Percentiles rank a stretch among this genome's conserved stretches.
Evolutionary conservation across 305 asterid genomes (phyloP).

Genomic region (Fraxinus paxiana): DNA sequence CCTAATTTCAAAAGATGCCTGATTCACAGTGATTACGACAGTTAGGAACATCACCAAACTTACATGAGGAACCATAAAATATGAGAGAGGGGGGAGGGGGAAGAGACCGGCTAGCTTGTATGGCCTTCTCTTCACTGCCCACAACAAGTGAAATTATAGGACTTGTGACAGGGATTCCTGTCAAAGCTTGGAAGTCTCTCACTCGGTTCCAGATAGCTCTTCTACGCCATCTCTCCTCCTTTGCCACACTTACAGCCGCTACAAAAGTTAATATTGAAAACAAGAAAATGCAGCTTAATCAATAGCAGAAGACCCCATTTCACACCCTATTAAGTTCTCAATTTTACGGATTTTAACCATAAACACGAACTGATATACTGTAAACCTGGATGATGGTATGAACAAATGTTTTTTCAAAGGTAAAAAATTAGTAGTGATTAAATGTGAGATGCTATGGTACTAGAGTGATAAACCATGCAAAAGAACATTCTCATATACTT

Average conservation of each 20-base stretch:
- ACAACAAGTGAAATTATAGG: slow-evolving; percentile 83
- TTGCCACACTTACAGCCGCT: slow-evolving; percentile 85
- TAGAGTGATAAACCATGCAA: slow-evolving; percentile 19
- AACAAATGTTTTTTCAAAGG: not conserved
- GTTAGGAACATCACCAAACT: slow-evolving; percentile 13
- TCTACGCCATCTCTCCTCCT: slow-evolving; percentile 87
- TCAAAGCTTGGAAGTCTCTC: slow-evolving; percentile 63
- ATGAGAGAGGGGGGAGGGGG: not conserved
- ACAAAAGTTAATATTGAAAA: slow-evolving; percentile 29
- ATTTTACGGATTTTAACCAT: not conserved
- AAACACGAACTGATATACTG: not conserved
- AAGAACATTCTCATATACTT: not conserved
- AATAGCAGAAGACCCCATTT: not conserved
- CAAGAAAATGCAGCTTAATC: not conserved
- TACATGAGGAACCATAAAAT: not conserved
- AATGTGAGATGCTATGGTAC: not conserved
- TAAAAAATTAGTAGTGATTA: not conserved
- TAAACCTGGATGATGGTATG: not conserved
- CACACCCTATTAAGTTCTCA: not conserved
- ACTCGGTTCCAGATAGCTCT: slow-evolving; percentile 58
- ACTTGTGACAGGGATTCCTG: slow-evolving; percentile 71
- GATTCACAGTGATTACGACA: slow-evolving; percentile 30
- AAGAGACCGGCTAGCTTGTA: slow-evolving; percentile 81
- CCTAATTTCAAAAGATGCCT: slow-evolving; percentile 80
- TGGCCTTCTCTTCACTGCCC: slow-evolving; percentile 81